phyloP scores from a whole-genome alignment of 192 early-diverging fungal genomes.

The Podila clonocystis region DNA sequence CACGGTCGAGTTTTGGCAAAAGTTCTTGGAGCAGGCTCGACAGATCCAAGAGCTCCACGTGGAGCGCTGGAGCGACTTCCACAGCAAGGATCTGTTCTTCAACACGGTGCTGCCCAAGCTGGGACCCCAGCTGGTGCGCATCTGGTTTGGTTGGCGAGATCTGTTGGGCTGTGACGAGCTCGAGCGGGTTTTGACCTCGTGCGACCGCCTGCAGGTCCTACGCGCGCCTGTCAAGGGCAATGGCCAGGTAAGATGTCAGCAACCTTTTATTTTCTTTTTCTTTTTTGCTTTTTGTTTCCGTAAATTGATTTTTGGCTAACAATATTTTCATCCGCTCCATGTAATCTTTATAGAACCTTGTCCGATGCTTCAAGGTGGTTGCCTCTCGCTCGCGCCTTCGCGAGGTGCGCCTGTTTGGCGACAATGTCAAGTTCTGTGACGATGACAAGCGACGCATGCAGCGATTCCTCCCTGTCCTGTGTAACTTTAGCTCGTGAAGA shows the following conservation, averaged over 20 bases:
- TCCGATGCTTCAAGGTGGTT: slow-evolving; percentile 46
- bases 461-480: slow-evolving; percentile 42
- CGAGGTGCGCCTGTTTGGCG: slow-evolving; percentile 45
- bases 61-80: slow-evolving; percentile 48
- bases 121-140: slow-evolving; percentile 44
- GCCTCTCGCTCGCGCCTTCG: slow-evolving; percentile 35
- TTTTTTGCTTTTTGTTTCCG: not conserved
- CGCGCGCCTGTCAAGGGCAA: slow-evolving; percentile 52
- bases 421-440: slow-evolving; percentile 53
- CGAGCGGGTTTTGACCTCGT: slow-evolving; percentile 39
- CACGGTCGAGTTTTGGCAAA: slow-evolving; percentile 48
- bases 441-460: slow-evolving; percentile 52
- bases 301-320: not conserved
- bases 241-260: slow-evolving; percentile 37
- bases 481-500: slow-evolving; percentile 39
- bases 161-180: slow-evolving; percentile 49
- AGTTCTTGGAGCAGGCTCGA: slow-evolving; percentile 42
- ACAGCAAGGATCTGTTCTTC: slow-evolving; percentile 50
- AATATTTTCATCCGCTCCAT: not conserved
- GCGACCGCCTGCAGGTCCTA: slow-evolving; percentile 44
- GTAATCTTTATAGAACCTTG: slow-evolving; percentile 24
- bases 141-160: slow-evolving; percentile 52
- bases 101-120: slow-evolving; percentile 46
- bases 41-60: slow-evolving; percentile 51
- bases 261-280: not conserved